Base-by-base conservation (phyloP, 2,329 filamentous ascomycete genomes). In the Elsinoe necatrix region DNA sequence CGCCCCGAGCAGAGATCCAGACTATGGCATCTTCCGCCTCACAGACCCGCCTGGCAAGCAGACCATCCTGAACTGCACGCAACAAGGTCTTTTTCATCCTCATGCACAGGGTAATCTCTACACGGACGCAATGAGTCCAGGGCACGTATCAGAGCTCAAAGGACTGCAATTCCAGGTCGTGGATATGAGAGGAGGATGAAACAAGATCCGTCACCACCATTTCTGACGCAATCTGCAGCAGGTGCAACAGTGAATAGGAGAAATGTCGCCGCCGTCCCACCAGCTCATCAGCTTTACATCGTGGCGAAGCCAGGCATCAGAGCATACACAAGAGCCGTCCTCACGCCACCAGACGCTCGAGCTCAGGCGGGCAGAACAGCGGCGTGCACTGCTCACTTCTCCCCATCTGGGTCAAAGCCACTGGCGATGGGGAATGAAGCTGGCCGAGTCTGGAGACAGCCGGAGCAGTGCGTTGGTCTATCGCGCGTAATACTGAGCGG, bases 1-100 rank as follows among this genome's bases (percentile, higher is more conserved):
- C 72, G 89, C 93, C 4, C 93, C 93, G 0, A 86, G 80, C 57
- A 89, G 87, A 65, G 77, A 79, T 34, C 87, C 87, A 43, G 86
- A 84, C 82, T 91, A 89, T 77, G 93, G 93, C 50, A 86, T 95
- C 21, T 98, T 97, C 72, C 83, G 93, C 31, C 77, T 98, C 3
- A 98, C 93, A 0, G 88, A 96, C 70, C 93, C 93, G 0, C 92
- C 93, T 0, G 93, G 93, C 0, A 79, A 97, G 63, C 83, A 87
- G 61, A 82, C 89, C n/a, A 85, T 98, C 31, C 75, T 95, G 43
- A 80, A 83, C 39, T 98, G 93, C 72, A 83, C 74, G 2, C 81
- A 90, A 59, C 80, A 80, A 0, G 87, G 88, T 1, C 79, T 95
- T 0, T 98, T 98, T 68, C 93, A 98, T 69, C 88, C 83, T 4